Conservation (phyloP, 257 asterid species). For the Cynanchum wilfordii region DNA sequence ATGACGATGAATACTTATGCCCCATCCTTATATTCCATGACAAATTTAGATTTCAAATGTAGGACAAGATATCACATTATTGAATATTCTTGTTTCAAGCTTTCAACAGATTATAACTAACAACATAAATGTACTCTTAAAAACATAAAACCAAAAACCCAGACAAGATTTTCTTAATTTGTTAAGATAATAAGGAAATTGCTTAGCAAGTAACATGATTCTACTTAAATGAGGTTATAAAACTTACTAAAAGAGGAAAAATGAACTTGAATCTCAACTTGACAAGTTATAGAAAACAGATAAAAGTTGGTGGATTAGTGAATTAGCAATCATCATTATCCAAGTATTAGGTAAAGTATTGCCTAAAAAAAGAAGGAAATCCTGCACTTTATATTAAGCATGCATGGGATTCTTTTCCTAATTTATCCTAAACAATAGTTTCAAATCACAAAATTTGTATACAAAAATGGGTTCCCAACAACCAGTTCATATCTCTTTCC, state of each 20-base stretch:
- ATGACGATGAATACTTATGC: no score
- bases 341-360: background rate
- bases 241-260: constrained; percentile 3
- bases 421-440: background rate
- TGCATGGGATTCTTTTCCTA: background rate
- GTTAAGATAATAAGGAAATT: background rate
- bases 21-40: no score
- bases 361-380: background rate
- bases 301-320: background rate
- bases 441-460: background rate
- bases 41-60: no score
- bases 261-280: background rate
- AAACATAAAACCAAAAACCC: background rate
- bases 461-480: background rate
- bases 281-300: background rate
- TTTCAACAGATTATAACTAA: background rate
- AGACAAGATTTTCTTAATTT: background rate
- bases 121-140: background rate
- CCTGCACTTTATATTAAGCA: background rate
- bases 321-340: background rate
- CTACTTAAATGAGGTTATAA: background rate
- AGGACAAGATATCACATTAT: no score
- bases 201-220: background rate
- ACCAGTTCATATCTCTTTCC: background rate
- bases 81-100: background rate